These are phyloP conservation scores for Penicillium lividum DNA, from an alignment of 495 filamentous ascomycete genomes.

Conservation along the genomic window DNA sequence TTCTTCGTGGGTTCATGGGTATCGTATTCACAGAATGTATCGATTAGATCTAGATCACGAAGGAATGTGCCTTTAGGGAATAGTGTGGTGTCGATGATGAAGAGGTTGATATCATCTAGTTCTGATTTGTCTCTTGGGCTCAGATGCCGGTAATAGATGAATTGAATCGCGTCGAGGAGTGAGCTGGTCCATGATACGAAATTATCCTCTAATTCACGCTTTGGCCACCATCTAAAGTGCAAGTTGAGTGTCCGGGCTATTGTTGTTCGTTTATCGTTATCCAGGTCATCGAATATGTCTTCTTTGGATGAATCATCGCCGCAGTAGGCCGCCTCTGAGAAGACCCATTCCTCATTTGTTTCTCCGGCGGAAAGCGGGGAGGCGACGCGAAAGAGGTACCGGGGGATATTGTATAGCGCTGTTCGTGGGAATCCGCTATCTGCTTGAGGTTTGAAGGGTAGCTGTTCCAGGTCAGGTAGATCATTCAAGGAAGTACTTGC, in stretches of 20 bases:
- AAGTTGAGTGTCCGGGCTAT: slow-evolving; percentile 22
- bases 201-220: slow-evolving; percentile 15
- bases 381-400: slow-evolving; percentile 5
- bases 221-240: slow-evolving; percentile 31
- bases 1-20: neutral
- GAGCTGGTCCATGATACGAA: slow-evolving; percentile 43
- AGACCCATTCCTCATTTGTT: slow-evolving; percentile 22
- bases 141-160: slow-evolving; percentile 28
- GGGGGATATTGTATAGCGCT: neutral
- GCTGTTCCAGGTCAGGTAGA: neutral
- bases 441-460: slow-evolving; percentile 1
- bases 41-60: slow-evolving; percentile 31
- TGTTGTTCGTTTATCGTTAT: slow-evolving; percentile 11
- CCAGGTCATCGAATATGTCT: slow-evolving; percentile 20
- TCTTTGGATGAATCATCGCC: slow-evolving; percentile 1
- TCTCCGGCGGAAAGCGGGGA: slow-evolving; percentile 6
- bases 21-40: slow-evolving; percentile 20
- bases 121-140: slow-evolving; percentile 7
- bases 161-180: slow-evolving; percentile 36
- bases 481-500: neutral
- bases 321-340: slow-evolving; percentile 10
- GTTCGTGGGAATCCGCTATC: neutral
- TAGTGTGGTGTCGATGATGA: slow-evolving; percentile 29
- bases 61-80: slow-evolving; percentile 34
- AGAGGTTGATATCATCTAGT: slow-evolving; percentile 29